Conservation (phyloP, 2,329 filamentous ascomycete genomes). For the Fusarium verrucosum region DNA sequence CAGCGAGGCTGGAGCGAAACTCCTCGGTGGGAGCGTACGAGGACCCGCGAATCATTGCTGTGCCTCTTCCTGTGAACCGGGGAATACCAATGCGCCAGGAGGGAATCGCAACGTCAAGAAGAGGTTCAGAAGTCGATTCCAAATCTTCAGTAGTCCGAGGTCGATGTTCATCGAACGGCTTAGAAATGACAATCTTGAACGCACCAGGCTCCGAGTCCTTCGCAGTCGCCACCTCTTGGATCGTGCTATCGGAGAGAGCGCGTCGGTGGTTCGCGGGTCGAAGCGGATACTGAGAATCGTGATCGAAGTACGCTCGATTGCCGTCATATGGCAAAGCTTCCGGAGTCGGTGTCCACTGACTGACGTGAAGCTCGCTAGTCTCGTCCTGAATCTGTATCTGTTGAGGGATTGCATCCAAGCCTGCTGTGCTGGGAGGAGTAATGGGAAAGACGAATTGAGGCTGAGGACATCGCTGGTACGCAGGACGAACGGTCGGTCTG, state of each 20-base stretch:
- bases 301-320: constrained; percentile 47
- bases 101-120: constrained; percentile 80
- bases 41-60: constrained; percentile 81
- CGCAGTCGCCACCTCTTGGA: constrained; percentile 68
- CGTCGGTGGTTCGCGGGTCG: constrained; percentile 60
- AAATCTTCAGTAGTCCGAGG: constrained; percentile 71
- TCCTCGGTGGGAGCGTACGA: constrained; percentile 81
- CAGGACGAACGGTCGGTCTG: constrained; percentile 70
- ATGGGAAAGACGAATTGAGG: constrained; percentile 68
- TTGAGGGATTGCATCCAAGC: constrained; percentile 58
- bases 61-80: constrained; percentile 79
- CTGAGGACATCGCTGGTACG: constrained; percentile 68
- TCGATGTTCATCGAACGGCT: constrained; percentile 67
- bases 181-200: constrained; percentile 83
- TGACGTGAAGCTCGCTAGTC: constrained; percentile 44
- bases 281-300: constrained; percentile 28
- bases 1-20: constrained; percentile 68
- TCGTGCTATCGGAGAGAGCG: constrained; percentile 79
- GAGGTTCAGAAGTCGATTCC: constrained; percentile 56
- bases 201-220: constrained; percentile 70
- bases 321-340: constrained; percentile 51
- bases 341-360: constrained; percentile 57
- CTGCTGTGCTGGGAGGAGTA: constrained; percentile 68
- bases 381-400: constrained; percentile 41
- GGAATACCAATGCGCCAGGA: constrained; percentile 85